Evolutionary conservation across 805 yeast species (phyloP).

Genomic region (Lachancea quebecensis): DNA sequence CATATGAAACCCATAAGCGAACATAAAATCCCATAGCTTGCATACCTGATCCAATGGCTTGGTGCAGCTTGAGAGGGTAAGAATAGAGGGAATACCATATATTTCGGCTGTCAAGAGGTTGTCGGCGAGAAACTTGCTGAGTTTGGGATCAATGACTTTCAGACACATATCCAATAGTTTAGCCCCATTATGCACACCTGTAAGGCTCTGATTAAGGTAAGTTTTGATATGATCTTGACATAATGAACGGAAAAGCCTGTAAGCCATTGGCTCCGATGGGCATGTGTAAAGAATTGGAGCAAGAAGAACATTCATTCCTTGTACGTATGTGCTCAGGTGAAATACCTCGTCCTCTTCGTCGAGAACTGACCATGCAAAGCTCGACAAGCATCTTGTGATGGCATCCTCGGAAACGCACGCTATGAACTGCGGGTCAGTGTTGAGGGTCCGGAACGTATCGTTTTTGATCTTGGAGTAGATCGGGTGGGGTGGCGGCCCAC

Average conservation of each 20-base stretch:
- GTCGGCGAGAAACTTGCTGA: conserved; percentile 42
- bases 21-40: conserved; percentile 80
- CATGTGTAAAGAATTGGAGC: conserved; percentile 78
- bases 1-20: conserved; percentile 87
- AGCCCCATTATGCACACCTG: conserved; percentile 74
- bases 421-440: conserved; percentile 62
- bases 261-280: conserved; percentile 82
- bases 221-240: conserved; percentile 63
- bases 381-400: conserved; percentile 60
- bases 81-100: conserved; percentile 76
- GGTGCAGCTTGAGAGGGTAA: conserved; percentile 83
- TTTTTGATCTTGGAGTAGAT: conserved; percentile 58
- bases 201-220: conserved; percentile 67
- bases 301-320: conserved; percentile 80
- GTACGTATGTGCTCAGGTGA: conserved; percentile 54
- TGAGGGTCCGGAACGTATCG: conserved; percentile 80
- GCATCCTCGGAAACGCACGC: conserved; percentile 61
- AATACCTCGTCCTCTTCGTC: conserved; percentile 11
- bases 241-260: conserved; percentile 57
- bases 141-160: conserved; percentile 63
- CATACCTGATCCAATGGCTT: conserved; percentile 74
- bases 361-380: conserved; percentile 50
- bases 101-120: conserved; percentile 67
- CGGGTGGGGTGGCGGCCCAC: conserved; percentile 54
- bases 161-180: conserved; percentile 68